Conservation (phyloP, 495 filamentous ascomycete genomes). For the Penicilliopsis zonata region DNA sequence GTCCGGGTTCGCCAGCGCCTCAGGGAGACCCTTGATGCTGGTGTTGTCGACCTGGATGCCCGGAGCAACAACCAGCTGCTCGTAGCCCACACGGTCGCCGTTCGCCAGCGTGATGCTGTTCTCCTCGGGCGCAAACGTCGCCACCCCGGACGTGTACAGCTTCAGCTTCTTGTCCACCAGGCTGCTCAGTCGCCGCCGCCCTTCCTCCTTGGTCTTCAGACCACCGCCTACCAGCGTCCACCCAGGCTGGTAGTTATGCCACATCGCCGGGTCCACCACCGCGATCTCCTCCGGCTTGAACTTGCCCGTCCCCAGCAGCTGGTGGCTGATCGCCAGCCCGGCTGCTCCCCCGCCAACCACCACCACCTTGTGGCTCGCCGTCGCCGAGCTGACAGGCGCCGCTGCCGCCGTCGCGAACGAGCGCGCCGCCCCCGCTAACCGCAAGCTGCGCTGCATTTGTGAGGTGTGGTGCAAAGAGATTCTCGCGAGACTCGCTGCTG, state of each 20-base stretch:
- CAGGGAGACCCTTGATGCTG: constrained; percentile 45
- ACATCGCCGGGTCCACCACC: constrained; percentile 50
- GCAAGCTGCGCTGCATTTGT: too few relatives aligned
- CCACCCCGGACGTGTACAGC: constrained; percentile 43
- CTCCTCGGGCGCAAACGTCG: constrained; percentile 41
- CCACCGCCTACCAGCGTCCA: constrained; percentile 61
- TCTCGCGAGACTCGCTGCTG: too few relatives aligned
- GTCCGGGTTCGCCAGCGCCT: constrained; percentile 43
- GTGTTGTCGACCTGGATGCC: constrained; percentile 46
- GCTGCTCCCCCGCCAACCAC: constrained; percentile 53
- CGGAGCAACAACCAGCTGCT: constrained; percentile 53
- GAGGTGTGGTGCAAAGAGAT: too few relatives aligned
- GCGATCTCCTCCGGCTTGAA: constrained; percentile 51
- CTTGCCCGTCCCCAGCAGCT: constrained; percentile 43
- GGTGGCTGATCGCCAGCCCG: constrained; percentile 49
- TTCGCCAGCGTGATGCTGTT: constrained; percentile 47
- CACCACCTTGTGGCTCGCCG: constrained; percentile 46
- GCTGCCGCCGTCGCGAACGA: constrained; percentile 30
- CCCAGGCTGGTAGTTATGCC: constrained; percentile 61
- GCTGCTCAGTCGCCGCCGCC: constrained; percentile 36
- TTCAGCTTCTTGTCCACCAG: constrained; percentile 49
- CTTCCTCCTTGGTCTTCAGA: constrained; percentile 42
- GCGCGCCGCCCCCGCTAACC: too few relatives aligned
- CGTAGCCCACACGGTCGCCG: constrained; percentile 47
- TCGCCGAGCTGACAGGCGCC: constrained; percentile 19